These are phyloP conservation scores for Carpinus fangiana DNA, from an alignment of 306 rosid species.

Conservation along the genomic window DNA sequence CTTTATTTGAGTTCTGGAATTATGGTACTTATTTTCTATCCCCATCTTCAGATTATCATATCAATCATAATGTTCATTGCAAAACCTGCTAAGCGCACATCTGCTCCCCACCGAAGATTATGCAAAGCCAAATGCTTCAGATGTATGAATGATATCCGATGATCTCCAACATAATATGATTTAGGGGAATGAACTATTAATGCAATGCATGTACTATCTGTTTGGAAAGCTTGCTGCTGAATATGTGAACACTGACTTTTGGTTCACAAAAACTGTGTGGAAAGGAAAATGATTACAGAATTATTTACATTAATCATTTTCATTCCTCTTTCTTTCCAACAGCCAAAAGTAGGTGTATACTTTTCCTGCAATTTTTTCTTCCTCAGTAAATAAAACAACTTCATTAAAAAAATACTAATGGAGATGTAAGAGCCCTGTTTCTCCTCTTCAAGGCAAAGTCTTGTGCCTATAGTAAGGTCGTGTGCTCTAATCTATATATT, in stretches of 20 bases:
- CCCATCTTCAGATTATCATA: not conserved
- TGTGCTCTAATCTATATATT: not conserved
- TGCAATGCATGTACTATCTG: not conserved
- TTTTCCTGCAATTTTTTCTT: not conserved
- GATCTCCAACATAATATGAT: no score
- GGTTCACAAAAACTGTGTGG: not conserved
- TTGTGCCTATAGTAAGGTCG: not conserved
- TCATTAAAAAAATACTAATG: not conserved
- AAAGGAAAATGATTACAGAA: not conserved
- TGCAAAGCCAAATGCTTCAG: not conserved
- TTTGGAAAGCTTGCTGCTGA: not conserved
- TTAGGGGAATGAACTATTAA: not conserved
- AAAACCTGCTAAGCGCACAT: not conserved
- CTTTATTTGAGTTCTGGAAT: not conserved
- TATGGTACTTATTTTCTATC: not conserved
- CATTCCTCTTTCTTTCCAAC: slow-evolving; percentile 3
- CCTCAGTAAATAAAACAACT: not conserved
- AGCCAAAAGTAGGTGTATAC: not conserved
- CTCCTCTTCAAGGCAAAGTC: not conserved
- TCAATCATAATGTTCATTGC: no score
- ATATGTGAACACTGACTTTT: not conserved
- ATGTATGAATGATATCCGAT: not conserved
- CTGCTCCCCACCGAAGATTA: not conserved
- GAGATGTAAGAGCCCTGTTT: not conserved
- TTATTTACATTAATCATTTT: slow-evolving; percentile 6